Base-by-base conservation (phyloP, 2,329 filamentous ascomycete genomes). In the Colletotrichum eremochloae region DNA sequence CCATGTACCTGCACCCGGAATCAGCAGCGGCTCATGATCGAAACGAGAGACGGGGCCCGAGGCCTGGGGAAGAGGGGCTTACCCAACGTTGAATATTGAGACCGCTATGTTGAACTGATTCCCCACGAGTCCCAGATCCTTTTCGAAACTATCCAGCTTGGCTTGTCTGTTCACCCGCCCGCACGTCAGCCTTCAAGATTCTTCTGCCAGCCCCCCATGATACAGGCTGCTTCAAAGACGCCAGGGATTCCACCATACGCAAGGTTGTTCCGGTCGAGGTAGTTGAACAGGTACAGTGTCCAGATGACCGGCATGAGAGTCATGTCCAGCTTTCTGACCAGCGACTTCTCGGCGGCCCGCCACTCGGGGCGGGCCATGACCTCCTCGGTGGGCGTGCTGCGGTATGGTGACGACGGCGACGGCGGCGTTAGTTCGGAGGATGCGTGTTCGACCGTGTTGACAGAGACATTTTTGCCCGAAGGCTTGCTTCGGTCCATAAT, bases 301-400 rank as follows among this genome's bases (percentile, higher is more conserved):
- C 70, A 72, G 33, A 72, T 67, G 24, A 75, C 74, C 1, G 70
- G 70, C 55, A 79, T 62, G 11, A 79, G 63, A 2, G 76, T 78
- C 67, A 76, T 64, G 52, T 79, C 76, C 9, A 79, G 74, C 46
- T 76, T 76, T 40, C 71, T 67, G 6, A 78, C 77, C 6, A 78
- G 46, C 4, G 40, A 50, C 46, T 46, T 72, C 48, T 72, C 70
- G 7, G 67, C 46, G 33, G 66, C 70, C 18, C 33, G 38, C 70
- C 66, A 72, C 53, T 72, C 66, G 24, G 70, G 55, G 20, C 42
- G 66, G 24, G 60, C 60, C 66, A 72, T 70, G 46, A 42, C 55
- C 8, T 44, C 48, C 12, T 72, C 70, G 1, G 65, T 55, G 7
- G 60, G 33, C 31, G 61, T 61, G 38, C 1, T 29, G 24, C 31